These are phyloP conservation scores for Aspergillus fischeri DNA, from an alignment of 2,329 filamentous ascomycete genomes.

Conservation along the genomic window DNA sequence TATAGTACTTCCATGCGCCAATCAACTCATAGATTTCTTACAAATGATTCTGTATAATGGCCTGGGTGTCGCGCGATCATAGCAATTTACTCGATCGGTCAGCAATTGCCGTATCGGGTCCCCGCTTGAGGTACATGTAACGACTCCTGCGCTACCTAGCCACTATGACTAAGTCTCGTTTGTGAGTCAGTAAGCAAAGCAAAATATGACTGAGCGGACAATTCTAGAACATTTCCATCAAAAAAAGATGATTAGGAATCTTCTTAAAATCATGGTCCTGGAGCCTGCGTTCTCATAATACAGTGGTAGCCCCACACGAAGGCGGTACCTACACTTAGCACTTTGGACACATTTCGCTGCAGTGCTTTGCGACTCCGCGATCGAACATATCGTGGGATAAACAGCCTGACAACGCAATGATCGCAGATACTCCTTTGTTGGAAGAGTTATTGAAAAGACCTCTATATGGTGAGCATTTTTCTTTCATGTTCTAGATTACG, in stretches of 20 bases:
- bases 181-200: neutral
- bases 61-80: neutral
- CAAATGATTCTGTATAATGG: neutral
- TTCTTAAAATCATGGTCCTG: neutral
- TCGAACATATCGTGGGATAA: neutral
- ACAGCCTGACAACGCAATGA: constrained; percentile 9
- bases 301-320: neutral
- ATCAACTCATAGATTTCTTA: neutral
- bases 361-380: neutral
- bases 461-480: constrained; percentile 42
- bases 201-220: neutral
- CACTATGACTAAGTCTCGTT: neutral
- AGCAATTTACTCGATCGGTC: neutral
- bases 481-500: neutral
- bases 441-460: constrained; percentile 46
- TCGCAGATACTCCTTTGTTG: constrained; percentile 18
- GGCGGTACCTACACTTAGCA: neutral
- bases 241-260: neutral
- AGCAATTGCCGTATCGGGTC: neutral
- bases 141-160: neutral
- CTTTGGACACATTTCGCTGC: neutral
- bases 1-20: neutral
- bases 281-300: neutral
- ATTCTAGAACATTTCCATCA: neutral
- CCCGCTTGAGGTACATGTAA: neutral